Evolutionary conservation across 2,329 filamentous ascomycete species (phyloP), one percentile per base, ranked within the genome.

Genomic region (Calonectria naviculata): DNA sequence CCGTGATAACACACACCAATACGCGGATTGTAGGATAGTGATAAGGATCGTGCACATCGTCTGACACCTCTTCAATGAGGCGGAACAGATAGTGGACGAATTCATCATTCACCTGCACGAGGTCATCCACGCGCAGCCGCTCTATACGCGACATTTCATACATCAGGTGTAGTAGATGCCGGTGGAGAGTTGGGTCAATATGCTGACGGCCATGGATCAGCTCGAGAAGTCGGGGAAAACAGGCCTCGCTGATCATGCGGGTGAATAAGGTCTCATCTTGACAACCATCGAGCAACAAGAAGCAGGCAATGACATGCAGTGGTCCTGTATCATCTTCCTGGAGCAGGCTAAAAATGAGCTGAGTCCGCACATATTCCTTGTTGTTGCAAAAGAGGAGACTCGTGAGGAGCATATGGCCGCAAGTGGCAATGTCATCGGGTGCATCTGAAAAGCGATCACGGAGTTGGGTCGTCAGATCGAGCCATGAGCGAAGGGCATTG

Each of bases 81-180:
- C 93, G 89, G 79, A 98, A 95, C 12, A 99, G 90, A 79, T 94
- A 93, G 41, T 90, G 88, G 70, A 98, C 89, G 82, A 99, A 98
- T 61, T 89, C 89, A 80, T 99, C 97, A 75, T 93, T 89, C 34
- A 93, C 93, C 68, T 90, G 94, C 84, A 90, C 78, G 74, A 99
- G 84, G 81, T 99, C 96, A 75, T 94, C 91, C 71, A 89, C 85
- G 66, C 90, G 92, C 71, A 99, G 85, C 73, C 92, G 90, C 83
- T 98, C 95, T 81, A 98, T 95, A 71, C 97, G 90, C 52, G 95
- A 95, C 93, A 98, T 98, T 86, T 98, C 97, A 84, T 98, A 99
- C 80, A 98, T 89, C 68, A 99, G 86, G 83, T 98, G 94, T 78
- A 99, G 87, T 64, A 98, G 86, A 72, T 97, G 85, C 41, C 93